Percentiles rank a stretch among this genome's conserved stretches.
Conservation (phyloP, 2,329 filamentous ascomycete species). For the Juglanconis oblonga region DNA sequence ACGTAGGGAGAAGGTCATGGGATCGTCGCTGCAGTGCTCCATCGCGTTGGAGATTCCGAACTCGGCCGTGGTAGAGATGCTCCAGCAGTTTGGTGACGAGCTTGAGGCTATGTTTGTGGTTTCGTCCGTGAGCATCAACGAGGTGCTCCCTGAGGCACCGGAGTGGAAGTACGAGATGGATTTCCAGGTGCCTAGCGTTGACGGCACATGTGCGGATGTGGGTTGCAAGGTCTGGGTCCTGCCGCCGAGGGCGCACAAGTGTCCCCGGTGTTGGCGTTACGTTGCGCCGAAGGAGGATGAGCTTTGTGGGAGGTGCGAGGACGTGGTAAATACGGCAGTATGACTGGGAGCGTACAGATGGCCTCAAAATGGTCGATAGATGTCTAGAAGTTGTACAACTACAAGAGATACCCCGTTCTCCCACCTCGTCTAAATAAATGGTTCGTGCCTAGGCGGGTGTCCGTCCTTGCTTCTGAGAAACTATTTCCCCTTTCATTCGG, state of each 20-base stretch:
- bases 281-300: slow-evolving; percentile 62
- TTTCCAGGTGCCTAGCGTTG: slow-evolving; percentile 34
- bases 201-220: slow-evolving; percentile 22
- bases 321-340: slow-evolving; percentile 48
- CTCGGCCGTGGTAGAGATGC: slow-evolving; percentile 27
- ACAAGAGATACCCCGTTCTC: slow-evolving; percentile 6
- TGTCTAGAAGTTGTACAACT: not conserved
- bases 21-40: slow-evolving; percentile 76
- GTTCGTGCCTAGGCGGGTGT: no score
- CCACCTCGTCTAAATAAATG: not conserved
- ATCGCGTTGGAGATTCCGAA: slow-evolving; percentile 55
- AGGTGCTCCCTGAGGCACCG: slow-evolving; percentile 24
- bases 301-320: slow-evolving; percentile 72
- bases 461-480: no score
- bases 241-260: slow-evolving; percentile 63
- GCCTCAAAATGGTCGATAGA: not conserved
- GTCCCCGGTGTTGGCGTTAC: slow-evolving; percentile 86
- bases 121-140: slow-evolving; percentile 56
- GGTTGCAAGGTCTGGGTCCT: slow-evolving; percentile 41
- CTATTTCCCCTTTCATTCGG: no score
- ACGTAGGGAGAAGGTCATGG: slow-evolving; percentile 67
- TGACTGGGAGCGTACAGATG: not conserved
- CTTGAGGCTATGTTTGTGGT: slow-evolving; percentile 67
- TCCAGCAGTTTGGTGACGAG: slow-evolving; percentile 45
- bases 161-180: slow-evolving; percentile 41